Base-by-base conservation (phyloP, 2,329 filamentous ascomycete genomes). In the Lachnum nothofagi region DNA sequence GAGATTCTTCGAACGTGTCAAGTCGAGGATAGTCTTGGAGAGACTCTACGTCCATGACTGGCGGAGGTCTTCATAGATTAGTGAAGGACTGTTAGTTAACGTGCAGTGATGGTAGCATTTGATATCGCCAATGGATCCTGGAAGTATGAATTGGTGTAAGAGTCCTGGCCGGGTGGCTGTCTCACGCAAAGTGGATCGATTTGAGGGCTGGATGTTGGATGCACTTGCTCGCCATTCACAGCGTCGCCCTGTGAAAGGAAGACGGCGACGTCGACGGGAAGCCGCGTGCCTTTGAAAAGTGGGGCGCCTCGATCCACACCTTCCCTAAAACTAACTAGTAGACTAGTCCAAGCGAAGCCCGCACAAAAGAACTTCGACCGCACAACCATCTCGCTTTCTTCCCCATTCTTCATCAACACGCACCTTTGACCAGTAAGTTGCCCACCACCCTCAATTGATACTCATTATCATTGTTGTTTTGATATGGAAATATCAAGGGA, bases 381-480 rank as follows among this genome's bases (percentile, higher is more conserved):
- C 23, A 9, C 9, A 16, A 17, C 17, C 2, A 2, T 17, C n/a
- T 17, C n/a, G 19, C 24, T n/a, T 40, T 40, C 22, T 23, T 33
- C 29, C 34, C 41, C 27, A 40, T 29, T 29, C 39, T 41, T 50
- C 44, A 44, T 29, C 42, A 42, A 39, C 34, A 25, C 42, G 40
- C 46, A 49, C 43, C 33, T 48, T 48, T 48, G 27, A 45, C 37
- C 41, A 52, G 45, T 48, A 52, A 48, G 45, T 39, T 44, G 35
- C n/a, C 16, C 34, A 16, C 29, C 23, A 7, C n/a, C 38, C n/a
- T 19, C 40, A 25, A 35, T 33, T 27, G 25, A 29, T 34, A 19
- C 19, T 22, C 33, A 37, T 27, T 40, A 16, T 23, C 31, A 29
- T 17, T 22, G 5, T 17, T n/a, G n/a, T n/a, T n/a, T n/a, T 9